Base-by-base conservation (phyloP, 1,284 basidiomycete species). In the Leucoagaricus sp. region DNA sequence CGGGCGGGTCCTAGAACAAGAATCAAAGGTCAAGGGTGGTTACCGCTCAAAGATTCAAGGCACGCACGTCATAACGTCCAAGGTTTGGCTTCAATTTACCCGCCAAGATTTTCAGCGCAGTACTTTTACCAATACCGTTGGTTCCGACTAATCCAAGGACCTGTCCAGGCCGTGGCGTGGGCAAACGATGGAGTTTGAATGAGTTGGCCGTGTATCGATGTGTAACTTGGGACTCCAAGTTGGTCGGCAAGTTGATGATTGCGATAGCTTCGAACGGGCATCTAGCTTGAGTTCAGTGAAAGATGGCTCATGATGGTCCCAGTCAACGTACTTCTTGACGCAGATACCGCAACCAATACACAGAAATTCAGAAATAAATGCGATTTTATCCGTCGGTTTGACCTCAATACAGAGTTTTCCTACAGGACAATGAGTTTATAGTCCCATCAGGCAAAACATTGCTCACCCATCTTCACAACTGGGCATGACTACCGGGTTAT, bases 291-390 rank as follows among this genome's bases (percentile, higher is more conserved):
- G 45, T 57, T 47, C 31, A 52, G 48, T 61, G 58, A 55, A 12
- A 23, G 23, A 46, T 13, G 17, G 25, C 34, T 34, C 17, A 49
- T 33, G 9, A 31, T 2, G 7, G 34, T 1, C 47, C 42, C 8
- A 53, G 44, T 50, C 9, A n/a, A 45, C 89, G 71, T 67, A 96
- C 94, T 96, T 97, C 78, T 97, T 97, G 45, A 96, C 94, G 72
- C 96, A 98, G 69, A 97, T 97, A 91, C 95, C 95, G 74, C 95
- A 98, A 68, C 94, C 94, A 62, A 96, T 96, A 72, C 94, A 96
- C 55, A 98, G 77, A 72, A 96, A 94, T 74, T 98, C 95, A 28
- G 96, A 98, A 75, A 98, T 90, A 83, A 95, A 97, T 2, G 96
- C 91, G 74, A 97, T 97, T 81, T 96, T 96, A 77, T 96, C 93